Conservation (phyloP, 768 basidiomycete species). For the Pleurotus platypus region DNA sequence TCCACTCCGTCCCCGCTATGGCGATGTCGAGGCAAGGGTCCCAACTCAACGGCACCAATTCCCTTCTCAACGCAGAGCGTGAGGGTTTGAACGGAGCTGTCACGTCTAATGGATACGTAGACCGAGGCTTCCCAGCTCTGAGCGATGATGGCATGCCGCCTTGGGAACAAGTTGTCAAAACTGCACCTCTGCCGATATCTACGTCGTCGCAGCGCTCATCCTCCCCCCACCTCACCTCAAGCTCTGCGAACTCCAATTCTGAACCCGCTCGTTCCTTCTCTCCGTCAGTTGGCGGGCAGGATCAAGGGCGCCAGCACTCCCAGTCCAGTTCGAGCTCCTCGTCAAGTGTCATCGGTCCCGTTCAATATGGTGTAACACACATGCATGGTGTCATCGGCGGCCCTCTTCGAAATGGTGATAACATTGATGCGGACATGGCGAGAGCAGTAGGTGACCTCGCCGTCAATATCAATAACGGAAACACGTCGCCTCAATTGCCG, state of each 20-base stretch:
- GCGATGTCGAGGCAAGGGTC: conserved; percentile 35
- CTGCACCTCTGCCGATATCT: conserved; percentile 10
- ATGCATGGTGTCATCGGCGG: conserved; percentile 15
- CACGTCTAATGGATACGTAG: conserved; percentile 13
- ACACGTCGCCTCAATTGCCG: conserved; percentile 71
- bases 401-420: conserved; percentile 8
- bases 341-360: conserved; percentile 21
- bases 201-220: conserved; percentile 32
- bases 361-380: conserved; percentile 18
- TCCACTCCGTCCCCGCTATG: conserved; percentile 57
- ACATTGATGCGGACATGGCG: conserved; percentile 23
- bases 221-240: conserved; percentile 21
- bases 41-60: conserved; percentile 15
- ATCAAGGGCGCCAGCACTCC: conserved; percentile 12
- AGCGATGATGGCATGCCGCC: conserved; percentile 11
- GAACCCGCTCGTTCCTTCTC: conserved; percentile 7
- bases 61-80: conserved; percentile 10
- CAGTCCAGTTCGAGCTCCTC: conserved; percentile 30
- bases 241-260: conserved; percentile 6
- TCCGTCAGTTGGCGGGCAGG: conserved; percentile 6
- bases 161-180: conserved; percentile 26
- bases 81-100: conserved; percentile 13
- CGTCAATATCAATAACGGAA: conserved; percentile 50
- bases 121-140: conserved; percentile 9
- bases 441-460: conserved; percentile 46